phyloP scores from a whole-genome alignment of 73 alveolate species.

The Tetrahymena borealis region DNA sequence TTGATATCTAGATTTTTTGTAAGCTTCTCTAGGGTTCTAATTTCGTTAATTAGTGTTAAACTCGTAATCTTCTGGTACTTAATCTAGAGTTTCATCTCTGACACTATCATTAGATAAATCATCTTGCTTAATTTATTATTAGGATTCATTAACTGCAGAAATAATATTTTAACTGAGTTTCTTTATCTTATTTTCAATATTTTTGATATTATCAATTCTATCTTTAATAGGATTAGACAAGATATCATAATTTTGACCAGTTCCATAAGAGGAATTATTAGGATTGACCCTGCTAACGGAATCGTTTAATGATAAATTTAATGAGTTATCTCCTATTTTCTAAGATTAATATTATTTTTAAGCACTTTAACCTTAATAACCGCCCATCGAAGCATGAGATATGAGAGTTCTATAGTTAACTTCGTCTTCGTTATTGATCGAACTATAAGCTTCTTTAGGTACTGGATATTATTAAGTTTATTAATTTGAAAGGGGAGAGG shows the following conservation, averaged over 20 bases:
- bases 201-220: not conserved
- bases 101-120: not conserved
- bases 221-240: not conserved
- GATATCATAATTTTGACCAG: not conserved
- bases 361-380: not conserved
- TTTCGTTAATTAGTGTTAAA: not conserved
- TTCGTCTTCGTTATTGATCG: not conserved
- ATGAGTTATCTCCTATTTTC: not conserved
- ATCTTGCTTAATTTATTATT: not conserved
- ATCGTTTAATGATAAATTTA: not conserved
- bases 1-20: not conserved
- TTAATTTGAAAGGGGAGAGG: not conserved
- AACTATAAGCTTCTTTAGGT: not conserved
- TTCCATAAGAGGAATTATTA: no score
- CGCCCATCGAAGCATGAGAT: not conserved
- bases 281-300: not conserved
- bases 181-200: not conserved
- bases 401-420: not conserved
- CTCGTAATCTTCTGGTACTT: not conserved
- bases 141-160: not conserved
- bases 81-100: not conserved
- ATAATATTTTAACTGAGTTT: not conserved
- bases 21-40: not conserved
- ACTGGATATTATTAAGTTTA: not conserved
- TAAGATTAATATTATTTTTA: not conserved